phyloP scores from a whole-genome alignment of 805 yeast species.

The Yamadazyma nakazawae region DNA sequence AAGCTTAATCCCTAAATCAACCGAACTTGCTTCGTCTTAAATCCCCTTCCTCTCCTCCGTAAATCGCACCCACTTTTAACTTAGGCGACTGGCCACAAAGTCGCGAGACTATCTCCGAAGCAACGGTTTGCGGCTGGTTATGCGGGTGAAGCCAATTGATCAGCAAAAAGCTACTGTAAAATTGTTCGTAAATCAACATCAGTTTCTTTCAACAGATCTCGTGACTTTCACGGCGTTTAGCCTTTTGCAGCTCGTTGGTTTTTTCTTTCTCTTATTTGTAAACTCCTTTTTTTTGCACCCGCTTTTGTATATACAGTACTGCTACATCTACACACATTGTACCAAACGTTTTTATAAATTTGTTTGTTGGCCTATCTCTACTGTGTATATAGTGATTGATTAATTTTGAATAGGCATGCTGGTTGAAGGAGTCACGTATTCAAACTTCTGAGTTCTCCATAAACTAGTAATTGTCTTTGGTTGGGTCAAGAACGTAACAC shows the following conservation, averaged over 20 bases:
- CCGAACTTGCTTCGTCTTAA: neutral
- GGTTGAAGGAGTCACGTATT: constrained; percentile 51
- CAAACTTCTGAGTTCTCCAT: constrained; percentile 56
- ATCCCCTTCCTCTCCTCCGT: neutral
- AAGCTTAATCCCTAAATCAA: too few species aligned
- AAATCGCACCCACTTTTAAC: neutral
- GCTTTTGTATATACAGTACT: too few species aligned
- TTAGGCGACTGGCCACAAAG: too few species aligned
- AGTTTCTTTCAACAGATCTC: too few species aligned
- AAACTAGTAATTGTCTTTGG: constrained; percentile 70
- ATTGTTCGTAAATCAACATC: too few species aligned
- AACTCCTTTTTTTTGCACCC: neutral
- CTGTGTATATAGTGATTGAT: constrained; percentile 15
- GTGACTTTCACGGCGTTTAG: too few species aligned
- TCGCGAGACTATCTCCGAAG: neutral
- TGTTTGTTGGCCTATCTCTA: neutral
- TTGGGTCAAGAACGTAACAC: constrained; percentile 67
- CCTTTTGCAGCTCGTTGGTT: neutral
- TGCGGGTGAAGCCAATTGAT: neutral
- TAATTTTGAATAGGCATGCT: constrained; percentile 65
- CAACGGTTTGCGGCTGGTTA: neutral
- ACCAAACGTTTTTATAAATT: neutral
- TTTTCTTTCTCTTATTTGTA: neutral
- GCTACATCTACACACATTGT: neutral
- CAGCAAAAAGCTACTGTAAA: too few species aligned